Conservation (phyloP, 495 filamentous ascomycete genomes). For the Talaromyces wortmannii region DNA sequence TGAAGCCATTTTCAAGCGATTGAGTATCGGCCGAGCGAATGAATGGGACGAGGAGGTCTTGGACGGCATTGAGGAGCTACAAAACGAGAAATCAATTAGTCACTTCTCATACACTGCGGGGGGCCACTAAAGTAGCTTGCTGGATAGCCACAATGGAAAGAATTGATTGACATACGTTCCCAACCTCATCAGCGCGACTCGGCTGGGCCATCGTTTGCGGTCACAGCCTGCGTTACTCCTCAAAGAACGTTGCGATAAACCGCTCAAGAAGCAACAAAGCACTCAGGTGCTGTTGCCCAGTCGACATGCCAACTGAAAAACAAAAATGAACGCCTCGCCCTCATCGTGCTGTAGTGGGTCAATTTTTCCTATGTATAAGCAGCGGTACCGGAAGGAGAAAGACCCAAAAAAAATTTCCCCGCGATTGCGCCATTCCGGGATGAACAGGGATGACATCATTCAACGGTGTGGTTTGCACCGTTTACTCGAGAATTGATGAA, state of each 20-base stretch:
- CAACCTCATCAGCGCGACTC: neutral
- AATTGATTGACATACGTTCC: neutral
- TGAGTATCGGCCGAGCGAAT: slow-evolving; percentile 65
- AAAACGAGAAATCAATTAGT: neutral
- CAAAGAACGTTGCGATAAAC: neutral
- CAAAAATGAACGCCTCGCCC: neutral
- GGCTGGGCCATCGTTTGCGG: neutral
- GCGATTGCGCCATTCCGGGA: slow-evolving; percentile 1
- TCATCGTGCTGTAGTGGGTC: too few species aligned
- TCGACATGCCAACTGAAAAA: slow-evolving; percentile 1
- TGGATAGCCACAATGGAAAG: neutral
- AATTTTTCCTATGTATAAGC: too few species aligned
- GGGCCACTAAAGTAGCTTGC: neutral
- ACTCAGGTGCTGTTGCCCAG: too few species aligned
- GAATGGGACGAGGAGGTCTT: slow-evolving; percentile 71
- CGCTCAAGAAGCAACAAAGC: too few species aligned
- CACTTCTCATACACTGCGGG: neutral
- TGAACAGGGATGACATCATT: neutral
- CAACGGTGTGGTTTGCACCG: neutral
- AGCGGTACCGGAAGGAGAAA: neutral
- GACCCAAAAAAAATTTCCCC: neutral
- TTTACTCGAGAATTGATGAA: too few species aligned
- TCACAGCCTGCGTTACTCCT: neutral
- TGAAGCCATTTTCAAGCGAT: slow-evolving; percentile 37
- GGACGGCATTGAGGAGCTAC: slow-evolving; percentile 67